Evolutionary conservation across 2,329 filamentous ascomycete genomes (phyloP).

Genomic region (Monilinia fructigena): DNA sequence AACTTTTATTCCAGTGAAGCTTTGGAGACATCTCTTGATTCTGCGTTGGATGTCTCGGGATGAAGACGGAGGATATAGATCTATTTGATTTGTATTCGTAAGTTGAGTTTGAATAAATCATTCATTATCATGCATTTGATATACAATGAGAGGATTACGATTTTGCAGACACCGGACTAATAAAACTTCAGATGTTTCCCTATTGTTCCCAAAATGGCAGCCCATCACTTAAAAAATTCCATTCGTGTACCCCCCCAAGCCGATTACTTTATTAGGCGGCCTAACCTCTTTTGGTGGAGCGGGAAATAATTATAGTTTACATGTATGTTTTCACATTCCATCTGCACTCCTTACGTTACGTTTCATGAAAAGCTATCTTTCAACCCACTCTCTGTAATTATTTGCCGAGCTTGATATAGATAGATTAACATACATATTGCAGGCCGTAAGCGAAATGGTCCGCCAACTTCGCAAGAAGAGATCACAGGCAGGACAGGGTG

Average conservation of each 20-base stretch:
- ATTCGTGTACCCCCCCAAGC: slow-evolving; percentile 47
- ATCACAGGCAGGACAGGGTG: slow-evolving; percentile 39
- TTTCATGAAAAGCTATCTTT: too few relatives aligned
- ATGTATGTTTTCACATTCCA: slow-evolving; percentile 46
- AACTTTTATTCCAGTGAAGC: slow-evolving; percentile 58
- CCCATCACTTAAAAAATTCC: slow-evolving; percentile 57
- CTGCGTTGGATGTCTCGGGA: slow-evolving; percentile 49
- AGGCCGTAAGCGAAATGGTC: slow-evolving; percentile 55
- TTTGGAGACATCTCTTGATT: slow-evolving; percentile 57
- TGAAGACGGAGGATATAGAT: slow-evolving; percentile 52
- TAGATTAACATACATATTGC: not conserved
- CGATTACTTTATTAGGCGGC: slow-evolving; percentile 62
- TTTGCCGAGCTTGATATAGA: too few relatives aligned
- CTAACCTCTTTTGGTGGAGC: slow-evolving; percentile 68
- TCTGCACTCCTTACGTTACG: too few relatives aligned
- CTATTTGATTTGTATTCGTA: slow-evolving; percentile 64
- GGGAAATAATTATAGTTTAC: slow-evolving; percentile 70
- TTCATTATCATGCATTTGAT: too few relatives aligned
- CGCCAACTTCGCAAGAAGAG: slow-evolving; percentile 45
- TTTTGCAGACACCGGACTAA: slow-evolving; percentile 5
- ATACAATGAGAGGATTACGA: not conserved
- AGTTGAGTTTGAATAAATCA: slow-evolving; percentile 13
- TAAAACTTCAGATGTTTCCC: slow-evolving; percentile 58
- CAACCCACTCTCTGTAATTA: too few relatives aligned
- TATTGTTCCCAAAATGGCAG: slow-evolving; percentile 66